phyloP scores from a whole-genome alignment of 2,329 filamentous ascomycete genomes.

The Fusarium nelsonii region DNA sequence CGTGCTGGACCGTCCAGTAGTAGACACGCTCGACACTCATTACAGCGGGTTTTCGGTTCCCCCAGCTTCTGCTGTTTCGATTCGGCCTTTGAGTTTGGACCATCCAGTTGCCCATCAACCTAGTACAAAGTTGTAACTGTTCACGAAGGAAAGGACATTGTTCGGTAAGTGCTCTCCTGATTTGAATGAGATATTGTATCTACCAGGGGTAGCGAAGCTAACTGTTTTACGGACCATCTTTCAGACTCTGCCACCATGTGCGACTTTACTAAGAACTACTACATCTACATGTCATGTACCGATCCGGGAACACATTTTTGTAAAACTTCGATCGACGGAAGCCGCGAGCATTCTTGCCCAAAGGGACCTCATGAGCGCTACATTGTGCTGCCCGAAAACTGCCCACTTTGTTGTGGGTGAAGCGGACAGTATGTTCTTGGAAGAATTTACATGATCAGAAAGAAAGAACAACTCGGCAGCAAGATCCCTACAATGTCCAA shows the following conservation, averaged over 20 bases:
- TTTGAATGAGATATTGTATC: background rate
- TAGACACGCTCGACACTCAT: constrained; percentile 4
- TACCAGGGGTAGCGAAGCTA: background rate
- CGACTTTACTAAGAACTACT: constrained; percentile 80
- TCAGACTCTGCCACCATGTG: constrained; percentile 60
- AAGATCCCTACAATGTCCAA: background rate
- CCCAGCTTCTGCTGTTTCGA: background rate
- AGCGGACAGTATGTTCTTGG: constrained; percentile 1
- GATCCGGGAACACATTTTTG: constrained; percentile 80
- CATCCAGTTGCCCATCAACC: background rate
- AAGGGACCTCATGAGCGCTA: constrained; percentile 79
- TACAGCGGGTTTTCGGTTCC: constrained; percentile 1
- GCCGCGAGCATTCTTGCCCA: constrained; percentile 68
- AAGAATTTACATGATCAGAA: constrained; percentile 14
- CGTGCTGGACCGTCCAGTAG: constrained; percentile 1
- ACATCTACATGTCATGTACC: constrained; percentile 78
- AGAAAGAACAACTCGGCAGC: constrained; percentile 6
- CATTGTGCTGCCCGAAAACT: constrained; percentile 76
- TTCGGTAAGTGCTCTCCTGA: constrained; percentile 4
- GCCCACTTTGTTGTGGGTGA: constrained; percentile 59
- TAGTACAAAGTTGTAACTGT: background rate
- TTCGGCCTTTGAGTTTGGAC: background rate
- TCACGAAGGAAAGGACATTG: background rate
- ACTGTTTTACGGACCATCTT: background rate
- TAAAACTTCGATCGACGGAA: constrained; percentile 75